Evolutionary conservation across 2,329 filamentous ascomycete species (phyloP).

Genomic region (Magnaporthales sp.): DNA sequence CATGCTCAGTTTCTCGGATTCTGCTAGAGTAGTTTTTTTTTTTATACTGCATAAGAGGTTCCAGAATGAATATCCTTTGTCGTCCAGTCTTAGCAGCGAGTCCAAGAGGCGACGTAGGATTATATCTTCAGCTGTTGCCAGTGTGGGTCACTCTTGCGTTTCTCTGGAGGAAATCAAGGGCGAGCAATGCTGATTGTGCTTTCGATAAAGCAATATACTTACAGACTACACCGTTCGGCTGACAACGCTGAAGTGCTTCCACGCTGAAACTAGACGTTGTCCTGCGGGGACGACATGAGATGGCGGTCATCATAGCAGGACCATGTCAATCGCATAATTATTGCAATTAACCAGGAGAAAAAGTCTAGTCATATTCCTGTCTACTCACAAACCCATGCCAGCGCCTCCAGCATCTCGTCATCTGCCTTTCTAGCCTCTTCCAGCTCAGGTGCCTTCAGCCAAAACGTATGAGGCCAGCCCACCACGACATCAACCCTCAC

Average conservation of each 20-base stretch:
- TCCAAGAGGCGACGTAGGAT: neutral
- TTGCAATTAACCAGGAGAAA: neutral
- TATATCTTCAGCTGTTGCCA: neutral
- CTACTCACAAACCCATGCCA: conserved; percentile 26
- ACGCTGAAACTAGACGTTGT: neutral
- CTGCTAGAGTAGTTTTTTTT: neutral
- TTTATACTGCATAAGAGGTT: neutral
- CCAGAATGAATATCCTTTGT: neutral
- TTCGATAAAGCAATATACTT: neutral
- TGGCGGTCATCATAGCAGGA: neutral
- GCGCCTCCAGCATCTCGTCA: conserved; percentile 28
- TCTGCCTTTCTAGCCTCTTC: conserved; percentile 31
- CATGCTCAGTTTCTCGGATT: neutral
- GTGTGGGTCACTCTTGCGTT: neutral
- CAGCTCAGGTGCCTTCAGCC: conserved; percentile 36
- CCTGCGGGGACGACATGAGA: neutral
- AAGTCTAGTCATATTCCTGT: neutral
- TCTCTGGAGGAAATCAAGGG: neutral
- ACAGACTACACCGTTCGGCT: neutral
- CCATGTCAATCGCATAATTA: neutral
- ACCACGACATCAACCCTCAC: conserved; percentile 31
- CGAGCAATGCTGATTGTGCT: neutral
- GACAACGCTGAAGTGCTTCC: neutral
- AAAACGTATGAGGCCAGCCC: conserved; percentile 45
- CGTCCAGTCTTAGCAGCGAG: neutral